phyloP scores from a whole-genome alignment of 2,329 filamentous ascomycete species.

The Colletotrichum sp. region DNA sequence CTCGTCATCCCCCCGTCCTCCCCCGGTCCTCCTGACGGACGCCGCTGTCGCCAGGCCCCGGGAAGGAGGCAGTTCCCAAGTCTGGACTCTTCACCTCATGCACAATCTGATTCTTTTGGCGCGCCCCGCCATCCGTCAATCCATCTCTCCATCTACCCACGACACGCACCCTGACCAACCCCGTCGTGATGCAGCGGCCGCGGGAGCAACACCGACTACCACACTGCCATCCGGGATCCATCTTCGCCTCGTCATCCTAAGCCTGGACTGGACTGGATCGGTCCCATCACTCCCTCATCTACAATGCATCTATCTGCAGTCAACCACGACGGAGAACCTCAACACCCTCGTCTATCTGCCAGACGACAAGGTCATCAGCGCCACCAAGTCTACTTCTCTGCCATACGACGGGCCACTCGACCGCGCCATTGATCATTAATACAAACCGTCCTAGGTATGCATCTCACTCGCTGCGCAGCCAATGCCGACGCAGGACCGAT shows the following conservation, averaged over 20 bases:
- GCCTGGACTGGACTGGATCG: background rate
- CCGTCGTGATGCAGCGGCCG: background rate
- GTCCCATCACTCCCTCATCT: background rate
- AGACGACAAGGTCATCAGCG: background rate
- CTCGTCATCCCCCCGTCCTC: background rate
- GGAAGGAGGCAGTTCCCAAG: background rate
- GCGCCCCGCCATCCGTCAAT: background rate
- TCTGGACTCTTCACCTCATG: background rate
- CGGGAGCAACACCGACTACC: background rate
- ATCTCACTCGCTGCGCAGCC: background rate
- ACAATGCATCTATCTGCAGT: background rate
- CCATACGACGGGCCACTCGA: background rate
- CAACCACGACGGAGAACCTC: background rate
- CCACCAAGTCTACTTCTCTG: background rate
- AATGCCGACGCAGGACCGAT: background rate
- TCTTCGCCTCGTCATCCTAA: background rate
- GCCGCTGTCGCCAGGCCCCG: background rate
- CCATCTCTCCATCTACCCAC: background rate
- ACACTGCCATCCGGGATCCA: background rate
- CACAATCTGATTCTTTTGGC: background rate
- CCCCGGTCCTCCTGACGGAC: background rate
- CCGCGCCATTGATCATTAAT: background rate
- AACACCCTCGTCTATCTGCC: background rate
- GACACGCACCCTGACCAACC: constrained; percentile 3
- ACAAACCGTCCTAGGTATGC: background rate